Base-by-base conservation (phyloP, 345 rosid species). In the Pseudoturritis turrita region DNA sequence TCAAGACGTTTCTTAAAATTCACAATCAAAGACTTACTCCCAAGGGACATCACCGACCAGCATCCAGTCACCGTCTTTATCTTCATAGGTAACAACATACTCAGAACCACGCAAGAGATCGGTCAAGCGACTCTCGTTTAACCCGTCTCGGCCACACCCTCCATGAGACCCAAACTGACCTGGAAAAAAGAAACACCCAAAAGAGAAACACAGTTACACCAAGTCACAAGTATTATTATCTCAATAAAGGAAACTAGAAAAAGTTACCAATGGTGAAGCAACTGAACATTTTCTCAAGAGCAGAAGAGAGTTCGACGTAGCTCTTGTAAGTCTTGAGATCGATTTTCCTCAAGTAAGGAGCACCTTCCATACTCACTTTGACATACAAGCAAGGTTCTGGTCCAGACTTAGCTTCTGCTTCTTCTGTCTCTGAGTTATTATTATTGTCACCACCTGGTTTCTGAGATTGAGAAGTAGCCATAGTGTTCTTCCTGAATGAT, bases 61-160 rank as follows among this genome's bases (percentile, higher is more conserved):
- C 96, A 89, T 89, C 96, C 93, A 87, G 77, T 89, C 96, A 45
- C 91, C 85, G 19, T 89, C 96, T 79, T 84, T 86, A 69, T 89
- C 96, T 81, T 89, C 96, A 76, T 84, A 89, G 17, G 93, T 84
- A 31, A 89, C 87, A 65, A 89, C 86, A 80, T 85, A 86, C 57
- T 84, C 96, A 17, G 91, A 90, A 62, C 95, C 88, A 73, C 86
- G 87, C 70, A 84, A 78, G 47, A 86, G 87, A 83, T 83, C 86
- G 13, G 79, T 81, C 58, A 83, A 77, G 43, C 84, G 77, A 62
- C 77, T 82, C 77, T 82, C 88, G 70, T 79, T 80, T 68, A 83
- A 46, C 43, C 85, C 85, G 72, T 83, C 91, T 73, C 73, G 64
- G 26, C 83, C 67, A 47, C 82, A 68, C 43, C 81, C 74, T 68